Base-by-base conservation (phyloP, 148 eudicot species). In the Silene latifolia region DNA sequence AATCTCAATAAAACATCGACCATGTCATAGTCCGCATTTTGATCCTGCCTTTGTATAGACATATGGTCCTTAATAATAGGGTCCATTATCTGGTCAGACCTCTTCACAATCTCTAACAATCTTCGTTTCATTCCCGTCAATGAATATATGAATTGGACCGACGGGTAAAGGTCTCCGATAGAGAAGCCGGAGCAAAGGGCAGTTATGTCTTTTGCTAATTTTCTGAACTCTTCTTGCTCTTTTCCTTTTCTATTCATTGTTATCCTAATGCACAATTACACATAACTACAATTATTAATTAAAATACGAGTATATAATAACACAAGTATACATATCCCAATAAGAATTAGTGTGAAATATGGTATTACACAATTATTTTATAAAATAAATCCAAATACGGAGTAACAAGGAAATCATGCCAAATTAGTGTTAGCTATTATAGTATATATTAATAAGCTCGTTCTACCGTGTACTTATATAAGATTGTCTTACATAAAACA, bases 131-230 rank as follows among this genome's bases (percentile, higher is more conserved):
- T 21, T 17, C 84, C 81, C 20, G 67, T 71, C 1, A 82, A 20
- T 19, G 53, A 19, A 18, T 71, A 44, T 9, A 82, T 46, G 8
- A 64, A 56, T 39, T 82, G 75, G 14, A 19, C 5, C 1, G 84
- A 81, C 19, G 80, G 80, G 35, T 64, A 81, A 12, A 83, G 13
- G 42, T 83, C 86, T 0, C 77, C 79, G 5, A 74, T 1, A 2
- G 24, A 21, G 23, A 77, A 74, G 3, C 77, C 83, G 0, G 76
- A 51, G 2, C 56, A 10, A 11, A 51, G 11, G 5, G 70, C 25
- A 4, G 47, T 5, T 0, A 71, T 12, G 17, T 65, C 46, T 4
- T 19, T 18, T 3, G 68, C 2, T 2, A 79, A 27, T 13, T 46
- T 48, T n/a, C 58, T 4, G 7, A 82, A 72, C 5, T 35, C 32